Conservation (phyloP, 805 yeast species). For the Sugiyamaella americana region DNA sequence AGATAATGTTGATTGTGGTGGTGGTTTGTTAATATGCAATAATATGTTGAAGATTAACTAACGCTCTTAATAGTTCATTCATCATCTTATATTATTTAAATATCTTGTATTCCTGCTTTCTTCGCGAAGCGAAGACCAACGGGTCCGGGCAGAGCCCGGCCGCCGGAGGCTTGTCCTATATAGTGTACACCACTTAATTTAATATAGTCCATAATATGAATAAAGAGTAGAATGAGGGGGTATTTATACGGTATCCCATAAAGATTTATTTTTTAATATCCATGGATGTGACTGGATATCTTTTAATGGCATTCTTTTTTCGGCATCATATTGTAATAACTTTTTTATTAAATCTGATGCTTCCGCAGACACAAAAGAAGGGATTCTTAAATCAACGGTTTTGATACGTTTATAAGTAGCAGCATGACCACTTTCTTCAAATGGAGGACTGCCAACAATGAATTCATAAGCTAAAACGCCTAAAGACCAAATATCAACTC, state of each 20-base stretch:
- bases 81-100: no score
- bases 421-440: conserved; percentile 70
- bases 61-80: no score
- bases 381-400: conserved; percentile 68
- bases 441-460: conserved; percentile 85
- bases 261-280: conserved; percentile 59
- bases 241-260: conserved; percentile 41
- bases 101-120: no score
- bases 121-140: no score
- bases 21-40: no score
- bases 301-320: conserved; percentile 51
- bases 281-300: conserved; percentile 76
- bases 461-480: conserved; percentile 85
- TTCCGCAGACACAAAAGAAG: conserved; percentile 59
- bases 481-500: conserved; percentile 88
- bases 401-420: conserved; percentile 77
- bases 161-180: no score
- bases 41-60: no score
- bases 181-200: no score
- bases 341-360: conserved; percentile 68
- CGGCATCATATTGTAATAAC: conserved; percentile 63
- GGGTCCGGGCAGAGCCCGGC: no score
- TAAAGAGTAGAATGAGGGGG: no score
- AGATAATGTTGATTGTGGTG: no score
- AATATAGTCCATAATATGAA: no score